phyloP scores from a whole-genome alignment of 306 rosid species.

The Dryas drummondii region DNA sequence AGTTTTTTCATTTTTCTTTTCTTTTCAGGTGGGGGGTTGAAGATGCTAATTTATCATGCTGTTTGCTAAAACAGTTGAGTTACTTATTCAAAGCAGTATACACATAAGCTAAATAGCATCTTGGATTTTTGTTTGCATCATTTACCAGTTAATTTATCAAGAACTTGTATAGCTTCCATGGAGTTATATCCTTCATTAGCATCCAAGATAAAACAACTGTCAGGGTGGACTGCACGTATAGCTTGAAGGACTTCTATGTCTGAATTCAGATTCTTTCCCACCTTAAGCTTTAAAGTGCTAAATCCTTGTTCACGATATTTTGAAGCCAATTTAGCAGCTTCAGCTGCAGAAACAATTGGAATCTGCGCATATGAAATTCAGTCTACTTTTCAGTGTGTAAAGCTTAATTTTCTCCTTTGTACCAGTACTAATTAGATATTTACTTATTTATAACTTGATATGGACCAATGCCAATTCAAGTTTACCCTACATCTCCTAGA shows the following conservation, averaged over 20 bases:
- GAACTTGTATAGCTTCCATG: conserved; percentile 85
- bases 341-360: conserved; percentile 75
- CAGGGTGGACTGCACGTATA: conserved; percentile 72
- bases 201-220: conserved; percentile 80
- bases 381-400: not conserved
- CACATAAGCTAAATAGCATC: conserved; percentile 10
- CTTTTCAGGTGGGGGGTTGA: not conserved
- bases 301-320: conserved; percentile 79
- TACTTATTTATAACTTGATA: not conserved
- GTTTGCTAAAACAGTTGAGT: conserved; percentile 2
- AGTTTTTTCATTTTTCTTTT: not conserved
- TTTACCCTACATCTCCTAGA: not conserved
- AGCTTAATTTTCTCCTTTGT: not conserved
- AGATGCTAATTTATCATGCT: not conserved
- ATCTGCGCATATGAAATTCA: conserved; percentile 52
- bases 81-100: conserved; percentile 14
- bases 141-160: conserved; percentile 74
- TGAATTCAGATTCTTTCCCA: conserved; percentile 75
- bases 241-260: conserved; percentile 88
- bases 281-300: conserved; percentile 76
- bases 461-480: not conserved
- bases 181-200: conserved; percentile 88
- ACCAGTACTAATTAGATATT: not conserved
- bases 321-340: conserved; percentile 78
- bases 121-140: not conserved